A percentile compares a stretch with the other conserved stretches of the same genome.
These are phyloP conservation scores for Ganoderma resinaceum DNA, from an alignment of 1,284 basidiomycete genomes.

Conservation along the genomic window DNA sequence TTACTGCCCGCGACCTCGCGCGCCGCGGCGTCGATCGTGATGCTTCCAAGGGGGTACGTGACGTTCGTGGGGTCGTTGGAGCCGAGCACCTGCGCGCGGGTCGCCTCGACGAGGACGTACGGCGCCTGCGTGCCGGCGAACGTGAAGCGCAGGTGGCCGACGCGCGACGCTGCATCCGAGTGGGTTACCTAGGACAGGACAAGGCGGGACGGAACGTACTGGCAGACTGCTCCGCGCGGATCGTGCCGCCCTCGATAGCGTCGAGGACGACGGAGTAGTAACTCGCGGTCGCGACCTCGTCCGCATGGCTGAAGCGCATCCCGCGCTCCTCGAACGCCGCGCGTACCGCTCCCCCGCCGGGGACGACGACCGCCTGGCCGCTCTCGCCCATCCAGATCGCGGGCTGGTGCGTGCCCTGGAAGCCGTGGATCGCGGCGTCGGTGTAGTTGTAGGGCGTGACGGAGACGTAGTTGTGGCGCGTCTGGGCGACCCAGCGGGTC, in stretches of 20 bases:
- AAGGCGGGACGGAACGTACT: slow-evolving; percentile 61
- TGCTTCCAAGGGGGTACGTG: slow-evolving; percentile 65
- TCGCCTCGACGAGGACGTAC: slow-evolving; percentile 76
- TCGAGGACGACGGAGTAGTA: slow-evolving; percentile 74
- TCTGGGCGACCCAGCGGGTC: slow-evolving; percentile 83
- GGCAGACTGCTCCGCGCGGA: slow-evolving; percentile 73
- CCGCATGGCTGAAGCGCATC: slow-evolving; percentile 61
- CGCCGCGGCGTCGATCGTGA: slow-evolving; percentile 53
- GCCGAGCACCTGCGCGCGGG: slow-evolving; percentile 67
- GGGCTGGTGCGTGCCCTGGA: slow-evolving; percentile 83
- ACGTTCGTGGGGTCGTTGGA: slow-evolving; percentile 65
- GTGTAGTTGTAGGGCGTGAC: slow-evolving; percentile 82
- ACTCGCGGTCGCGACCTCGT: slow-evolving; percentile 68
- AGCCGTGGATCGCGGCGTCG: slow-evolving; percentile 69
- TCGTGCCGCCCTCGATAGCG: slow-evolving; percentile 54
- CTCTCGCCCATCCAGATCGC: slow-evolving; percentile 94
- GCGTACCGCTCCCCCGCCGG: slow-evolving; percentile 62
- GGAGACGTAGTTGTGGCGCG: slow-evolving; percentile 76
- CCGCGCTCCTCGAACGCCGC: slow-evolving; percentile 67
- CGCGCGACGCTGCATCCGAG: slow-evolving; percentile 77
- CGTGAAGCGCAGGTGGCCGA: slow-evolving; percentile 80
- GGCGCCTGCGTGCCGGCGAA: slow-evolving; percentile 59
- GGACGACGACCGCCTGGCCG: slow-evolving; percentile 68
- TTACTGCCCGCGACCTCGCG: slow-evolving; percentile 76
- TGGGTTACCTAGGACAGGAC: no score